Evolutionary conservation across 2,329 filamentous ascomycete genomes (phyloP), one percentile per base, ranked within the genome.

Genomic region (Alternaria panax): DNA sequence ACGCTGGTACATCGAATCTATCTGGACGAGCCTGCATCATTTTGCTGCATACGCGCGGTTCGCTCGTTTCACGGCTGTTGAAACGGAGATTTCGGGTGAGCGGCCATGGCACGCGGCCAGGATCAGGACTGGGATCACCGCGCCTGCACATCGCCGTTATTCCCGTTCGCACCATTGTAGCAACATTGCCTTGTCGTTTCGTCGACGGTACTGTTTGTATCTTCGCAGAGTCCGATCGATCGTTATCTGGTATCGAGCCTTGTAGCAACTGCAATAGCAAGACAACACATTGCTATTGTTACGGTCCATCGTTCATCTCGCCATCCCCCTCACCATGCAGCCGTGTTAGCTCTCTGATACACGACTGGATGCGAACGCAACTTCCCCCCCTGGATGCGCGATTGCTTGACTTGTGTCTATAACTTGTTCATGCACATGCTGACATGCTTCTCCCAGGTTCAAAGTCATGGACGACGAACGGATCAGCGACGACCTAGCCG

Each of bases 381-480:
- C n/a, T n/a, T n/a, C 4, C 16, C 7, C 22, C 7, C 14, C 4
- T 25, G 34, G 32, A 14, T 28, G 22, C 14, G 14, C 6, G 12
- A 25, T 56, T 47, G 18, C 60, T 59, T n/a, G 52, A 14, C 5
- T 6, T 8, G 38, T 42, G 36, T 46, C 47, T 7, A 5, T 25
- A 20, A 9, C 28, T 22, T 30, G 25, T 7, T 12, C 4, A 22
- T 16, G 22, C 30, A 12, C 32, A 22, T 54, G 48, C 63, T 63
- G 36, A 67, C 48, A 2, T 8, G 7, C 5, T 24, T 9, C 34
- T 11, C 14, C 38, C 56, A 89, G 87, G 67, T 92, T 98, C 82
- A 92, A 96, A 69, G 84, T 98, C 66, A 90, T 93, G 77, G 92
- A 98, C 75, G 90, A 96, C 67, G 90, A 94, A 77, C 86, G 93